Evolutionary conservation across 2,329 filamentous ascomycete species (phyloP), one percentile per base, ranked within the genome.

Genomic region (Clonostachys solani): DNA sequence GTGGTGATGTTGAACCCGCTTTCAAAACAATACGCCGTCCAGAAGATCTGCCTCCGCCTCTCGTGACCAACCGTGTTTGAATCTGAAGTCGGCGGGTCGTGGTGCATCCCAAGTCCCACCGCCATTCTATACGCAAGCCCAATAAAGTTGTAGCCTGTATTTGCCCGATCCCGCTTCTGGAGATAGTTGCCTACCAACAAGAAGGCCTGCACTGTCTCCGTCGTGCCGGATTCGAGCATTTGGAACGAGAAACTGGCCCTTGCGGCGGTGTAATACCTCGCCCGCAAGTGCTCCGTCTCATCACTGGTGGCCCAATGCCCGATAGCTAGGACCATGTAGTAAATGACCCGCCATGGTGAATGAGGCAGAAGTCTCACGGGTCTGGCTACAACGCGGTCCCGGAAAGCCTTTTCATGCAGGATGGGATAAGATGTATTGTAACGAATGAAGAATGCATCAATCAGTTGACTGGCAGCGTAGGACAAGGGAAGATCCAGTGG

Each of bases 141-240:
- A 33, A 74, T 64, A 41, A 70, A 72, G 50, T 75, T 77, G 50
- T 73, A 76, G 1, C 72, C 72, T 0, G 73, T 73, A 49, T 78
- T 77, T 4, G 73, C 73, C 36, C 70, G 67, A 52, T 77, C 69
- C 29, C 70, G 62, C 52, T 77, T 77, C 51, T 77, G 73, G 42
- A 56, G 53, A 47, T 61, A 61, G 45, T 2, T 51, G 57, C 1
- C 65, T 53, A 66, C 64, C 5, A 74, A 56, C 3, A 62, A 52
- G 5, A 74, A 61, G 0, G 63, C 64, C 49, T 74, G 72, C 0
- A 74, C 68, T 0, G 69, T 58, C 9, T 63, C 65, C 2, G 72
- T 50, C 12, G 66, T 71, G 5, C 71, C 72, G 8, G 59, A 62
- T 49, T 74, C 71, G 3, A 74, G 55, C 46, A 63, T 63, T 23